A percentile compares a stretch with the other conserved stretches of the same genome.
Conservation (phyloP, 768 basidiomycete genomes). For the Sarcodon sp. region DNA sequence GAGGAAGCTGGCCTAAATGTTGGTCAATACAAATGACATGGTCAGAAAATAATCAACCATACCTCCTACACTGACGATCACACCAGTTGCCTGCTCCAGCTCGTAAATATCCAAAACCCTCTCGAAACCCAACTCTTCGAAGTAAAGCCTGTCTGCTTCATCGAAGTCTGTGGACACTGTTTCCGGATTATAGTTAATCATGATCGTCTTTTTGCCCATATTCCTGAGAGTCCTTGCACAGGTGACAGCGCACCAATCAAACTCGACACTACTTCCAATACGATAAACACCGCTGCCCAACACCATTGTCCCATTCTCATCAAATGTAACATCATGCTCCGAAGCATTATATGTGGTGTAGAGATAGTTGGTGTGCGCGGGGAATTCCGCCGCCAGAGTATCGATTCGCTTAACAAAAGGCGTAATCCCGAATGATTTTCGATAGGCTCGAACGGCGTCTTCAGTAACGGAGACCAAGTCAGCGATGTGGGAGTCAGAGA, state of each 20-base stretch:
- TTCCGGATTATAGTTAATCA: slow-evolving; percentile 99
- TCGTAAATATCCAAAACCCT: slow-evolving; percentile 99
- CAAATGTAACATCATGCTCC: slow-evolving; percentile 88
- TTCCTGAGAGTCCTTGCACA: slow-evolving; percentile 87
- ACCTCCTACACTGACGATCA: slow-evolving; percentile 96
- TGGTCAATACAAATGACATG: background rate
- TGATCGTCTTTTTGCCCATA: slow-evolving; percentile 91
- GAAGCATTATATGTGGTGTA: slow-evolving; percentile 99
- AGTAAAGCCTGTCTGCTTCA: slow-evolving; percentile 97
- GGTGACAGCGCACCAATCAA: slow-evolving; percentile 99
- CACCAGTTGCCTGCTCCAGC: slow-evolving; percentile 83
- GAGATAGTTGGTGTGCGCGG: slow-evolving; percentile 97
- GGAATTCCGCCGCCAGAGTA: slow-evolving; percentile 96
- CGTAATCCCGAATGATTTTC: slow-evolving; percentile 80
- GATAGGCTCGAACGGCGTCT: slow-evolving; percentile 65
- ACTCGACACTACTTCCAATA: slow-evolving; percentile 97
- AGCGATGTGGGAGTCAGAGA: slow-evolving; percentile 88
- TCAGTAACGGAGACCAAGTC: slow-evolving; percentile 66
- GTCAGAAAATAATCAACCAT: slow-evolving; percentile 12
- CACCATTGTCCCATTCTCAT: slow-evolving; percentile 98
- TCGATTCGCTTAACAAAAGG: slow-evolving; percentile 99
- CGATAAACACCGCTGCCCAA: slow-evolving; percentile 97
- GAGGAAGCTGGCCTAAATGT: slow-evolving; percentile 78
- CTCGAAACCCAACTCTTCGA: slow-evolving; percentile 96
- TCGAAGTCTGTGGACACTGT: slow-evolving; percentile 99